A percentile compares a stretch with the other conserved stretches of the same genome.
These are phyloP conservation scores for Amphicarpaea edgeworthii DNA, from an alignment of 306 rosid genomes.

Conservation along the genomic window DNA sequence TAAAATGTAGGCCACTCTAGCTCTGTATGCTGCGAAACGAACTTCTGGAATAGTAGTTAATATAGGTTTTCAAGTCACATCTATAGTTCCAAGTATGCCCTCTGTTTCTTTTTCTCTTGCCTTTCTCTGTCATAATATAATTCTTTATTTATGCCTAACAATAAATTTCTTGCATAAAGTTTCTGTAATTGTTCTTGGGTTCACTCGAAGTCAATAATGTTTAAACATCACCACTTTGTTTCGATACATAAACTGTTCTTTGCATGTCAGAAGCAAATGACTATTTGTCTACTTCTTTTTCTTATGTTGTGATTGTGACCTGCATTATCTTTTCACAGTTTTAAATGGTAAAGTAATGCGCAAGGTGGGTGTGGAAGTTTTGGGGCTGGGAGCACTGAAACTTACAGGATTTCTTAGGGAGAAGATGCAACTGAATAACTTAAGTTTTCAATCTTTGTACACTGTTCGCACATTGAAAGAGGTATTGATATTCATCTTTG, in stretches of 20 bases:
- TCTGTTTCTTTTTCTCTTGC: constrained; percentile 21
- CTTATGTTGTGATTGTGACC: constrained; percentile 17
- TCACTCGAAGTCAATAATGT: constrained; percentile 3
- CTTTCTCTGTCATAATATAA: constrained; percentile 25
- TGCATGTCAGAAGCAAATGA: constrained; percentile 26
- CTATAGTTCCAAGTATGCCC: constrained; percentile 91
- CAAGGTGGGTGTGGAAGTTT: constrained; percentile 87
- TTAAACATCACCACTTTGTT: constrained; percentile 21
- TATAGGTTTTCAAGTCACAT: constrained; percentile 90
- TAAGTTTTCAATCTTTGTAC: constrained; percentile 74
- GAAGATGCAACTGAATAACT: constrained; percentile 76
- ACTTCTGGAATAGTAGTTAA: constrained; percentile 93
- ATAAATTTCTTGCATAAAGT: constrained; percentile 19
- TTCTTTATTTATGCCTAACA: constrained; percentile 31
- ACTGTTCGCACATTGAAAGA: constrained; percentile 91
- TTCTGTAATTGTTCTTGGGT: constrained; percentile 2
- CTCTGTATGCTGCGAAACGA: constrained; percentile 83
- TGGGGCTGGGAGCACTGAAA: constrained; percentile 90
- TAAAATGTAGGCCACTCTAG: constrained; percentile 78
- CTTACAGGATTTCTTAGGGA: constrained; percentile 87
- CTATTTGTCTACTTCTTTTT: background rate
- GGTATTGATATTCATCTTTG: constrained; percentile 56
- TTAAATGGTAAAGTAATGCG: constrained; percentile 88
- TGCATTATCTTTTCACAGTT: constrained; percentile 57
- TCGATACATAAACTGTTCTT: constrained; percentile 6